Evolutionary conservation across 1,139 yeast species (phyloP).

Genomic region (Hanseniaspora uvarum): DNA sequence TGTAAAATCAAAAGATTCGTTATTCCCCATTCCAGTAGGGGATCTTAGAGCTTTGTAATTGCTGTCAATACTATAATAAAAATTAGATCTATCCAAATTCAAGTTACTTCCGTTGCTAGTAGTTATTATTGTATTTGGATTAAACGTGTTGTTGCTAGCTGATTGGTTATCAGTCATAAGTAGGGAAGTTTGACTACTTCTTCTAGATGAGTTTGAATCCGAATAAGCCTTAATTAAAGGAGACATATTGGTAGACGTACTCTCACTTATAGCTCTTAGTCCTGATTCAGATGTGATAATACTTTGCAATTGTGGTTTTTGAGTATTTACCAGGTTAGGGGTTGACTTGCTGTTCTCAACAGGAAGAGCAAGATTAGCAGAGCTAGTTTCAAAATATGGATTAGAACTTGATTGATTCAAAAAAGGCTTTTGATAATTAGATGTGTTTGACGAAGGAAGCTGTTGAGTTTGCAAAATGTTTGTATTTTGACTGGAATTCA

Average conservation of each 20-base stretch:
- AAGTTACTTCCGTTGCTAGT: not conserved
- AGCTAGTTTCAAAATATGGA: not conserved
- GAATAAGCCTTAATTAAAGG: not conserved
- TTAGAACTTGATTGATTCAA: not conserved
- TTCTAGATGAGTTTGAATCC: not conserved
- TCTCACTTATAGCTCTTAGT: constrained; percentile 9
- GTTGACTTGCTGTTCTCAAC: not conserved
- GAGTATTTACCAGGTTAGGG: not conserved
- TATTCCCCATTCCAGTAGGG: not conserved
- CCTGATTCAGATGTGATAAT: constrained; percentile 13
- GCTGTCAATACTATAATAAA: constrained; percentile 1
- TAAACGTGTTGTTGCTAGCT: not conserved
- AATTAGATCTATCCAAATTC: not conserved
- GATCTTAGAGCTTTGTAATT: constrained; percentile 11
- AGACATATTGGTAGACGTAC: not conserved
- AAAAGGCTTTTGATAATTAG: not conserved
- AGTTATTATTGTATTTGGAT: not conserved
- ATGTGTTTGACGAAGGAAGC: not conserved
- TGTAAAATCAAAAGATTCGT: constrained; percentile 4
- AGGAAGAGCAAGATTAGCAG: not conserved
- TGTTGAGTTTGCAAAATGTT: constrained; percentile 16
- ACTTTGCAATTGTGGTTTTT: constrained; percentile 9
- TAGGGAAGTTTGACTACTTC: constrained; percentile 6
- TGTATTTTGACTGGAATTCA: not conserved
- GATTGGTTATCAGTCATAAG: not conserved